Evolutionary conservation across 1,139 yeast species (phyloP).

Genomic region (Diutina rugosa): DNA sequence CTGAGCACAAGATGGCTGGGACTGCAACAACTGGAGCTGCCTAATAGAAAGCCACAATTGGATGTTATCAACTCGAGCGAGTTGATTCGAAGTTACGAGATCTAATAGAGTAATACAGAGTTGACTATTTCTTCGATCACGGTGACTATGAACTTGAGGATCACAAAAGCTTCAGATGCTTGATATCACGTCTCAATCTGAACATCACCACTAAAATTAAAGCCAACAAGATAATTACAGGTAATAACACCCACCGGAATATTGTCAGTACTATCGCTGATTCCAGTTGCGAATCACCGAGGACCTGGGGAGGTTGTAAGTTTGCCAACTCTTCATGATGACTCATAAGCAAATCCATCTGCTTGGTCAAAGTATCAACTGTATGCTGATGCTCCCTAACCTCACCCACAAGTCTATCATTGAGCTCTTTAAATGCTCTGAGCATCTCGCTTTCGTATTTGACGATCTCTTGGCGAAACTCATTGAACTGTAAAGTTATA

Average conservation of each 20-base stretch:
- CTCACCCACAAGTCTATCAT: conserved; percentile 30
- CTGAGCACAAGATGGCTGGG: background rate
- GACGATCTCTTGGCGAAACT: conserved; percentile 16
- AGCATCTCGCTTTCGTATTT: conserved; percentile 25
- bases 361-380: conserved; percentile 20
- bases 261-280: conserved; percentile 10
- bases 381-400: conserved; percentile 30
- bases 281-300: conserved; percentile 6
- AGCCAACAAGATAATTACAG: conserved; percentile 24
- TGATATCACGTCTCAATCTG: conserved; percentile 39
- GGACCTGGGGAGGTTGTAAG: conserved; percentile 11
- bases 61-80: background rate
- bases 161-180: conserved; percentile 39
- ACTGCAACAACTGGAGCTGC: conserved; percentile 1
- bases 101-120: background rate
- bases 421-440: conserved; percentile 18
- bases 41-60: background rate
- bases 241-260: conserved; percentile 29
- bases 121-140: background rate
- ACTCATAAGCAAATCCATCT: conserved; percentile 30
- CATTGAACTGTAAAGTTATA: conserved; percentile 7
- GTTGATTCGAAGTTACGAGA: background rate
- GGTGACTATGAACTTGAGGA: background rate
- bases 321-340: conserved; percentile 27
- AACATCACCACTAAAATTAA: conserved; percentile 27